Percentiles rank a stretch among this genome's conserved stretches.
Conservation (phyloP, 306 rosid genomes). For the Abrus pulchellus region DNA sequence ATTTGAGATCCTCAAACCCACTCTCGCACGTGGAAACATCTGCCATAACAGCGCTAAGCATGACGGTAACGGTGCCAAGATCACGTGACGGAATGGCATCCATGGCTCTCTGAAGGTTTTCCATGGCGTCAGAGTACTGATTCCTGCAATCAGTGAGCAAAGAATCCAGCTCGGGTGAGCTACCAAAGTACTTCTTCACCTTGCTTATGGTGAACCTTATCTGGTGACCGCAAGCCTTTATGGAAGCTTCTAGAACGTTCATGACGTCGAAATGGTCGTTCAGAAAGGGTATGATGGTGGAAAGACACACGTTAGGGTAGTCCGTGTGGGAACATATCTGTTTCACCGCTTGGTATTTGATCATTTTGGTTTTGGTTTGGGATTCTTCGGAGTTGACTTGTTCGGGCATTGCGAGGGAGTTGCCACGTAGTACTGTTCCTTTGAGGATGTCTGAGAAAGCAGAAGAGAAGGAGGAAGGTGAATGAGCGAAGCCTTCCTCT, state of each 20-base stretch:
- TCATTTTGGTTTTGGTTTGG: too few species aligned
- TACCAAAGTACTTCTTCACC: neutral
- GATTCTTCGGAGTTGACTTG: too few species aligned
- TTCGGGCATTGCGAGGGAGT: neutral
- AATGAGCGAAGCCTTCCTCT: neutral
- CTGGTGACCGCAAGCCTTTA: conserved; percentile 24
- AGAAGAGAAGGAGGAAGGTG: neutral
- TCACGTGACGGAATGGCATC: neutral
- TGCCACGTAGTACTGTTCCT: neutral
- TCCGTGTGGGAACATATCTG: conserved; percentile 39
- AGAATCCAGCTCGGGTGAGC: neutral
- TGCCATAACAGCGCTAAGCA: conserved; percentile 47
- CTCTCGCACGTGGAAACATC: conserved; percentile 49
- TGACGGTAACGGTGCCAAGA: conserved; percentile 37
- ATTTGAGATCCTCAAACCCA: neutral
- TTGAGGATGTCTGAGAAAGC: conserved; percentile 26
- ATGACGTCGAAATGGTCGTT: neutral
- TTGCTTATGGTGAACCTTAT: neutral
- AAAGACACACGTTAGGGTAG: conserved; percentile 36
- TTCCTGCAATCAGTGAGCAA: conserved; percentile 6
- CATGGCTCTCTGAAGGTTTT: conserved; percentile 1
- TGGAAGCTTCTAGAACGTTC: conserved; percentile 23
- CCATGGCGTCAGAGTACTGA: neutral
- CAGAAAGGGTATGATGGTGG: neutral
- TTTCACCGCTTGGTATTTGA: neutral